Base-by-base conservation (phyloP, 345 rosid genomes). In the Moricandia arvensis region DNA sequence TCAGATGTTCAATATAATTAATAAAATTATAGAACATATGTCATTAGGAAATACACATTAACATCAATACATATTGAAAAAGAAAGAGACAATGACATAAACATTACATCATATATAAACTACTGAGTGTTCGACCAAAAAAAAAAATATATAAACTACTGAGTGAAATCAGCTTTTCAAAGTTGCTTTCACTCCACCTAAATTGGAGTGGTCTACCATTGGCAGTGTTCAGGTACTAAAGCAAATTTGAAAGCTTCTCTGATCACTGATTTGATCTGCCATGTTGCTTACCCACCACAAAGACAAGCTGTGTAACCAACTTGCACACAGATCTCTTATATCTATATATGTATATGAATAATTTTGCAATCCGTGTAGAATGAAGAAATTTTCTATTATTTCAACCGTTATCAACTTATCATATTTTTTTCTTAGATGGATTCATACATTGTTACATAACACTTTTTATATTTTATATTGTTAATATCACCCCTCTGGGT, bases 211-310 rank as follows among this genome's bases (percentile, higher is more conserved):
- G 34, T 68, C 53, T 59, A 66, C 41, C 59, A 57, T 59, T 58
- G 66, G 59, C 78, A 66, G 57, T 29, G 45, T 63, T 55, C 31
- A 35, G n/a, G n/a, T 37, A 11, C 27, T 18, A 59, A 74, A 74
- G 78, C 37, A 74, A 6, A 58, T 51, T 16, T 57, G 30, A 64
- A 64, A 54, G 71, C 33, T 33, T 64, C 43, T 64, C 43, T 64
- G 33, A 55, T 63, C 63, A 73, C 33, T 73, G 77, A 64, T 73
- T 63, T 73, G 71, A 64, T 64, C 11, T 64, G n/a, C n/a, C n/a
- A 64, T 27, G 58, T 64, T 37, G 71, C 57, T 55, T 29, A 49
- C 75, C 47, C 47, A 38, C 16, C 47, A 38, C 66, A 12, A 58
- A 8, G 59, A 43, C 45, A 64, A 11, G 10, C 35, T 17, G 2